phyloP scores from a whole-genome alignment of 768 basidiomycete genomes.

The Auricularia auricula-judae region DNA sequence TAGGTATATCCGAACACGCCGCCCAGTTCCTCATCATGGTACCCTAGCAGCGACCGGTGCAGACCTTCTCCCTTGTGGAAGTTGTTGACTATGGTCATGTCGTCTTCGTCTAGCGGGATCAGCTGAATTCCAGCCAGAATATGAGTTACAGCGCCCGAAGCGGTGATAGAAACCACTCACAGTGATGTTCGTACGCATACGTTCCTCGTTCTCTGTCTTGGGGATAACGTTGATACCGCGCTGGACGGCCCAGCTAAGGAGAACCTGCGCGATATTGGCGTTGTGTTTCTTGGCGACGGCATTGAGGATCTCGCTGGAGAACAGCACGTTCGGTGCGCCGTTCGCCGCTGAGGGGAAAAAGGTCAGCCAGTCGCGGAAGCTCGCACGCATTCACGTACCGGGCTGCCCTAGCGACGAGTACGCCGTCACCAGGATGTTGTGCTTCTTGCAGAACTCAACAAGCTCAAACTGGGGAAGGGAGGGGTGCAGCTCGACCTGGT shows the following conservation, averaged over 20 bases:
- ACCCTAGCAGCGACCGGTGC: not conserved
- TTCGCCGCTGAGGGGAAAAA: no score
- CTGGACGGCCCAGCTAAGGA: not conserved
- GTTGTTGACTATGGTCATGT: not conserved
- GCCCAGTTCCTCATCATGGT: not conserved
- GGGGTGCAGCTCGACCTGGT: conserved; percentile 74
- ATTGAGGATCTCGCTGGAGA: conserved; percentile 45
- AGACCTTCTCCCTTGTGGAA: not conserved
- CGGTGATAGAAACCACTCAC: not conserved
- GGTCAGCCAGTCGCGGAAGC: no score
- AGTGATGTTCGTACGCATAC: not conserved
- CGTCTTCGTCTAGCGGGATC: not conserved
- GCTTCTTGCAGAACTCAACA: conserved; percentile 44
- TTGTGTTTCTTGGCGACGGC: conserved; percentile 52
- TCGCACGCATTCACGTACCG: no score
- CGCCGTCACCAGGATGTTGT: conserved; percentile 62
- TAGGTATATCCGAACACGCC: not conserved
- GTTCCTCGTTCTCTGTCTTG: not conserved
- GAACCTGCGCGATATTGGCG: conserved; percentile 19
- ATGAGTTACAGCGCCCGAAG: not conserved
- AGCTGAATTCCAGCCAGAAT: not conserved
- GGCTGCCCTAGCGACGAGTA: conserved; percentile 59
- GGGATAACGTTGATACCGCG: not conserved
- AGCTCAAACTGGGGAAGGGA: conserved; percentile 58
- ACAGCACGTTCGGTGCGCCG: conserved; percentile 42